These are phyloP conservation scores for Aureobasidium melanogenum DNA, from an alignment of 2,329 filamentous ascomycete genomes.

Conservation along the genomic window DNA sequence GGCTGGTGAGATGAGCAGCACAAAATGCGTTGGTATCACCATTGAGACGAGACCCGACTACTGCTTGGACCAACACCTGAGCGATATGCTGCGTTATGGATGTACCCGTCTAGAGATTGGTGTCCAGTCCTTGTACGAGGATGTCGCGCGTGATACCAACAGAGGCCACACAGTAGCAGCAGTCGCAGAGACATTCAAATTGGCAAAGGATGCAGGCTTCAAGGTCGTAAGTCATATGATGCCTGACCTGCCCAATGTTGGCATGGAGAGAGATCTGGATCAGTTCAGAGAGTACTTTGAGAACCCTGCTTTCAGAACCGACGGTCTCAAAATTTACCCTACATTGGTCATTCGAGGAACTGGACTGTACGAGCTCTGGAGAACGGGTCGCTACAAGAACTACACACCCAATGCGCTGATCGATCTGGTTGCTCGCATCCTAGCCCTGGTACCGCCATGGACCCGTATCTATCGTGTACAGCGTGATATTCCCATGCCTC, in stretches of 20 bases:
- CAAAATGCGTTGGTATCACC: constrained; percentile 97
- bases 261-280: constrained; percentile 94
- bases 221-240: constrained; percentile 99
- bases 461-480: constrained; percentile 98
- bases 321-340: constrained; percentile 96
- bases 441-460: constrained; percentile 93
- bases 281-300: constrained; percentile 98
- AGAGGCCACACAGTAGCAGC: constrained; percentile 91
- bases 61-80: constrained; percentile 89
- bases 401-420: constrained; percentile 96
- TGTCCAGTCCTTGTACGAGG: constrained; percentile 94
- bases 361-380: constrained; percentile 93
- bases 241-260: constrained; percentile 95
- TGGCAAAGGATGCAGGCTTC: constrained; percentile 97
- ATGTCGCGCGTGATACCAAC: constrained; percentile 96
- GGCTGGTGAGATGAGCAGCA: constrained; percentile 90
- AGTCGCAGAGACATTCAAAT: constrained; percentile 90
- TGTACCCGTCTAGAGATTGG: constrained; percentile 92
- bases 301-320: constrained; percentile 89
- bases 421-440: constrained; percentile 89
- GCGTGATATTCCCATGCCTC: constrained; percentile 97
- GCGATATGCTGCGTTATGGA: constrained; percentile 94
- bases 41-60: constrained; percentile 97
- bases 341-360: constrained; percentile 95
- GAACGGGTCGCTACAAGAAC: constrained; percentile 94